A percentile compares a stretch with the other conserved stretches of the same genome.
Evolutionary conservation across 495 filamentous ascomycete genomes (phyloP).

Genomic region (Rhypophila decipiens): DNA sequence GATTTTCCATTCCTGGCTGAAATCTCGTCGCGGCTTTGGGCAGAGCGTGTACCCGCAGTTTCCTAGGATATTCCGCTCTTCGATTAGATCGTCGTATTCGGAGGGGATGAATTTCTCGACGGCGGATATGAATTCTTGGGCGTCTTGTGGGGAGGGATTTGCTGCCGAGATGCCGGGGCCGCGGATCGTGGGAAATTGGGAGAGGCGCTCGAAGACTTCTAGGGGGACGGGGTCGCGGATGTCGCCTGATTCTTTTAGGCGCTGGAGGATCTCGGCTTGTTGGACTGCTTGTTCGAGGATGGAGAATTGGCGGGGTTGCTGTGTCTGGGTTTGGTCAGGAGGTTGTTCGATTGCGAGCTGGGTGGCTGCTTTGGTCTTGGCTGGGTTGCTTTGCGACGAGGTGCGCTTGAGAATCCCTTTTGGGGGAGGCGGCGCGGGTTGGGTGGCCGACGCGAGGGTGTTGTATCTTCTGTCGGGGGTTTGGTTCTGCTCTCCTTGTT

Average conservation of each 20-base stretch:
- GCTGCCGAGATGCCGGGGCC: conserved; percentile 47
- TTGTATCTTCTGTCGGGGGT: too few species aligned
- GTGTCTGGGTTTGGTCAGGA: background rate
- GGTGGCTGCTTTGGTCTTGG: too few species aligned
- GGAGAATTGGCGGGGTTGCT: background rate
- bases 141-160: conserved; percentile 52
- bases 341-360: too few species aligned
- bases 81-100: conserved; percentile 81
- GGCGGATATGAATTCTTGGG: conserved; percentile 46
- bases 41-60: conserved; percentile 83
- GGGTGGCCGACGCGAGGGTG: too few species aligned
- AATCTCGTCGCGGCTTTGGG: conserved; percentile 17
- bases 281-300: conserved; percentile 55
- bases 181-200: conserved; percentile 58
- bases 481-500: too few species aligned
- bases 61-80: conserved; percentile 74
- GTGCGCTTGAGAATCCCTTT: too few species aligned
- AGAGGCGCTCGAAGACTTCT: conserved; percentile 59
- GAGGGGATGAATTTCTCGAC: conserved; percentile 68
- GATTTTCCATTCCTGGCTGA: conserved; percentile 13
- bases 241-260: conserved; percentile 50
- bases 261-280: conserved; percentile 73
- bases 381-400: too few species aligned
- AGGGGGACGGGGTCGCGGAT: conserved; percentile 48
- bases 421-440: too few species aligned